Base-by-base conservation (phyloP, 345 rosid genomes). In the Hypericum perforatum region DNA sequence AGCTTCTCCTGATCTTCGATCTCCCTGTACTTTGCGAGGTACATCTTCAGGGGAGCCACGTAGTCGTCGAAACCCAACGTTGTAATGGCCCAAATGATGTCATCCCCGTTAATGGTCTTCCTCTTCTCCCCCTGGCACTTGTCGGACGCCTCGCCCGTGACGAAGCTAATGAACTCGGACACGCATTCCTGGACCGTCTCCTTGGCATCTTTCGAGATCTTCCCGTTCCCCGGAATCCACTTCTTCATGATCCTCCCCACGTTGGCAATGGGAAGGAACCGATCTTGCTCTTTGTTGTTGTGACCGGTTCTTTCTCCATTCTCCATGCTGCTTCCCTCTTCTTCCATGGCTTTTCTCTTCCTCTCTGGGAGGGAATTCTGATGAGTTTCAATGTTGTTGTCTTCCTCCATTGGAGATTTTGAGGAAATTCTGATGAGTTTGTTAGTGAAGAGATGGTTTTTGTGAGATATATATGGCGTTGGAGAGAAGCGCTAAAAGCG, bases 181-280 rank as follows among this genome's bases (percentile, higher is more conserved):
- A 46, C 50, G 8, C 50, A 46, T 46, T 46, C 50, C 29, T 46
- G 50, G 9, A 46, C 50, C 3, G 16, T 46, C 22, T 46, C 50
- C 29, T 46, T 46, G 32, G 50, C 50, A 0, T 46, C 50, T 46
- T 46, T 46, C 8, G 50, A 46, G 8, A 46, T 46, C 50, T 46
- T 46, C 50, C 50, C 50, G 50, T 46, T 46, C 50, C 22, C 16
- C 29, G 50, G 50, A 2, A 46, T 46, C 50, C 15, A 16, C 22
- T 46, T 46, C 50, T 46, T 46, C 50, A 46, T 46, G 29, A 46
- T 46, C 50, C 50, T n/a, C 9, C 50, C 50, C 16, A 46, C 50
- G 50, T 46, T 46, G 50, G 50, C 50, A 13, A 46, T 46, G 22
- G 50, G 50, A 2, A 46, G 50, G 50, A 46, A 46, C 10, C 50